Evolutionary conservation across 352 stramenopile species (phyloP).

Genomic region (Pythium phragmitis): DNA sequence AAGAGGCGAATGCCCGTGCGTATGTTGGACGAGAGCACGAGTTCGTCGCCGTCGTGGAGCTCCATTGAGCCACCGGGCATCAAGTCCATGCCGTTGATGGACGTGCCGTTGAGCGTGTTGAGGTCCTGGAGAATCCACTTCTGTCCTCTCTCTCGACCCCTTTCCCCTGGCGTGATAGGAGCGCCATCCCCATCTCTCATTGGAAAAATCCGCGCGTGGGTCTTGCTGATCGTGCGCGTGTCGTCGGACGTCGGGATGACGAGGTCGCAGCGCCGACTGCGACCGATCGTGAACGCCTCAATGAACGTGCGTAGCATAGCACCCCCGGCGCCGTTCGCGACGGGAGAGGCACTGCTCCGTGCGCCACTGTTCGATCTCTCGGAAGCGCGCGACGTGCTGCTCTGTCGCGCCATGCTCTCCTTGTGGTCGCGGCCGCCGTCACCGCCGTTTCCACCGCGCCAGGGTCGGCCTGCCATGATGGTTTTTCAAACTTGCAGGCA

Average conservation of each 20-base stretch:
- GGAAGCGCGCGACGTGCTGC: not conserved
- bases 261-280: conserved; percentile 67
- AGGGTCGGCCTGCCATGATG: conserved; percentile 17
- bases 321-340: conserved; percentile 3
- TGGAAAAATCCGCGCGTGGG: conserved; percentile 61
- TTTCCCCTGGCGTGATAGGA: not conserved
- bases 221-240: conserved; percentile 78
- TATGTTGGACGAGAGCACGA: conserved; percentile 69
- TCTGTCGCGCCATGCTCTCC: conserved; percentile 15
- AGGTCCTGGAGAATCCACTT: conserved; percentile 82
- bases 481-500: conserved; percentile 20
- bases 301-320: conserved; percentile 33
- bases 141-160: not conserved
- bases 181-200: conserved; percentile 25
- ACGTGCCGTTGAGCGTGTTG: conserved; percentile 78
- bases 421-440: conserved; percentile 10
- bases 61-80: conserved; percentile 50
- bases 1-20: conserved; percentile 54
- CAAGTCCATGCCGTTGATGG: conserved; percentile 68
- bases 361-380: conserved; percentile 7
- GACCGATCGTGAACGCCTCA: conserved; percentile 63
- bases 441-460: conserved; percentile 10
- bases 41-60: conserved; percentile 64
- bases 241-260: conserved; percentile 67
- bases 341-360: conserved; percentile 2